Evolutionary conservation across 2,329 filamentous ascomycete species (phyloP).

Genomic region (Pestalotiopsis fici): DNA sequence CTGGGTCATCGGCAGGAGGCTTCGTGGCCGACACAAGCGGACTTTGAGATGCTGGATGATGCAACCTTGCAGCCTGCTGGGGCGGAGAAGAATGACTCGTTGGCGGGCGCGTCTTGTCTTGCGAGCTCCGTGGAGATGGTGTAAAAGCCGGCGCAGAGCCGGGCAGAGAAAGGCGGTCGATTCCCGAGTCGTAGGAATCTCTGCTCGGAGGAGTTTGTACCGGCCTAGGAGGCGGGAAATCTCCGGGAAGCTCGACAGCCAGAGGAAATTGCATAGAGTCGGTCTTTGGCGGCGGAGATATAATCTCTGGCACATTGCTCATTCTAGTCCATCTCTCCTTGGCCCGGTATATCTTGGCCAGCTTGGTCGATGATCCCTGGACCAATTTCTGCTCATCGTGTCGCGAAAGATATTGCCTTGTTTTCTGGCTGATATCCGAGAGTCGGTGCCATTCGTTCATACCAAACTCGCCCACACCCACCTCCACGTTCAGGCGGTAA

Average conservation of each 20-base stretch:
- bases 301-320: constrained; percentile 42
- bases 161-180: constrained; percentile 48
- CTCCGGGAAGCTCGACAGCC: constrained; percentile 60
- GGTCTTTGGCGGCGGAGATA: constrained; percentile 33
- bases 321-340: constrained; percentile 66
- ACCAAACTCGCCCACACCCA: constrained; percentile 93
- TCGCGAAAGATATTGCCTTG: constrained; percentile 77
- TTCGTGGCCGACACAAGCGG: constrained; percentile 20
- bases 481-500: constrained; percentile 93
- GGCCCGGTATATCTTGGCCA: constrained; percentile 80
- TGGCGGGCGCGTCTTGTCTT: constrained; percentile 42
- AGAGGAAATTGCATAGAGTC: constrained; percentile 46
- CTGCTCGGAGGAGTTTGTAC: constrained; percentile 42
- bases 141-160: constrained; percentile 27
- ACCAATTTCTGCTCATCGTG: constrained; percentile 77
- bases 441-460: constrained; percentile 98
- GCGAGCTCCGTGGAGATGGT: constrained; percentile 52
- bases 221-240: constrained; percentile 44
- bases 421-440: constrained; percentile 93
- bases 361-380: constrained; percentile 72
- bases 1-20: constrained; percentile 40
- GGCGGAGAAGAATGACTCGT: constrained; percentile 31
- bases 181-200: constrained; percentile 59
- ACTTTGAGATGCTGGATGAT: constrained; percentile 19
- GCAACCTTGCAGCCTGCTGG: constrained; percentile 30